Evolutionary conservation across 108 stramenopile genomes (phyloP), one percentile per base, ranked within the genome.

Genomic region (Skeletonema costatum): DNA sequence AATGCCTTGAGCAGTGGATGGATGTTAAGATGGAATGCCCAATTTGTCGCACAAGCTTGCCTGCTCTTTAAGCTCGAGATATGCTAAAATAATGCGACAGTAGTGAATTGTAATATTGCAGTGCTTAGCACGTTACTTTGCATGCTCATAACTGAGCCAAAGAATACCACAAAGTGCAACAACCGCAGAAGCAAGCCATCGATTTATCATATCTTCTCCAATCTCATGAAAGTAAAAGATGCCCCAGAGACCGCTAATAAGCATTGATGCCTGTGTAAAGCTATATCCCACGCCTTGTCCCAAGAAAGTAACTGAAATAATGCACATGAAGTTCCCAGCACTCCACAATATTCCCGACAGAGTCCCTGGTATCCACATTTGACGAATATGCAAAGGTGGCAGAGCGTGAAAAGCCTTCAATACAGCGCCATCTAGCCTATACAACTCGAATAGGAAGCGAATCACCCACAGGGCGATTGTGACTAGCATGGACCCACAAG

Each of bases 11-110:
- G 48, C 93, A 94, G 71, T 99, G 98, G 98, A 97, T 98, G 97
- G 96, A 96, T 19, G 89, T 97, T 30, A 99, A 99, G 84, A 94
- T 97, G 92, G 96, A 97, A 75, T 99, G 98, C 68, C 97, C 97
- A 16, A 91, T 90, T 21, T 97, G 97, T 67, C 70, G 92, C 48
- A 38, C 41, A 11, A 33, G 9, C 13, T 29, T 64, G 32, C 63
- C 63, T 25, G 53, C 53, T 21, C 53, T 56, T 25, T 56, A 56
- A 10, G 1, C 25, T 8, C 14, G 25, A 25, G 3, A 19, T 29
- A n/a, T 56, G 25, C 7, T 29, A 56, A 56, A 56, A 21, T 25
- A 56, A 25, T 56, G 53, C 16, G 25, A 56, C 53, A 56, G 21
- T 56, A 56, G 53, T 56, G 53, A 56, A 56, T 56, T 56, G 6